Conservation (phyloP, 495 filamentous ascomycete genomes). For the Talaromyces wortmannii region DNA sequence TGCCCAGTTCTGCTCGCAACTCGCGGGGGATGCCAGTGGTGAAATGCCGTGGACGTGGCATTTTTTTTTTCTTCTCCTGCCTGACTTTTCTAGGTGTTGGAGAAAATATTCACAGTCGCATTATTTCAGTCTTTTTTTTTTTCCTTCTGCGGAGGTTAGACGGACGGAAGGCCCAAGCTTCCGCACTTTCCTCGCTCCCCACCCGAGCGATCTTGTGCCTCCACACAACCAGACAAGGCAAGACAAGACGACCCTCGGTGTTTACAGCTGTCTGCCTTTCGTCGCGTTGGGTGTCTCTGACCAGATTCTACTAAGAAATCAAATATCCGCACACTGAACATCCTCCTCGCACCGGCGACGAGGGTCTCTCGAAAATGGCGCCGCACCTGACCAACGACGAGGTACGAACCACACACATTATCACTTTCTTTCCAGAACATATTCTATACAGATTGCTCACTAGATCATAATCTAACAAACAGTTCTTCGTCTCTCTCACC, state of each 20-base stretch:
- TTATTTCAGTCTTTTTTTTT: background rate
- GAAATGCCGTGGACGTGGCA: constrained; percentile 40
- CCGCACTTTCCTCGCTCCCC: background rate
- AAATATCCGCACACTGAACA: background rate
- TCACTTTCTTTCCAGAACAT: background rate
- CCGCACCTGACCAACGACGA: constrained; percentile 66
- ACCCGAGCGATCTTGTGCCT: background rate
- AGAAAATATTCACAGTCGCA: background rate
- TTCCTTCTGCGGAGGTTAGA: background rate
- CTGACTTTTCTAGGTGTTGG: background rate
- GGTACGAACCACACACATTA: constrained; percentile 33
- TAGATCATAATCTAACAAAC: background rate
- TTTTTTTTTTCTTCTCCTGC: constrained; percentile 6
- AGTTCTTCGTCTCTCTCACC: constrained; percentile 85
- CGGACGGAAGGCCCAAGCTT: background rate
- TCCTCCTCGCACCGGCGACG: background rate
- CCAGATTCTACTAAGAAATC: background rate
- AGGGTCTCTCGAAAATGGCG: constrained; percentile 32
- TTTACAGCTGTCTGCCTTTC: too few species aligned
- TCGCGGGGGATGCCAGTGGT: constrained; percentile 58
- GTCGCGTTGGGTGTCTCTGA: too few species aligned
- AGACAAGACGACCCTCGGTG: too few species aligned
- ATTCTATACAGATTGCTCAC: background rate
- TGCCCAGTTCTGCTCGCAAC: constrained; percentile 52
- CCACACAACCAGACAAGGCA: too few species aligned